A percentile compares a stretch with the other conserved stretches of the same genome.
Evolutionary conservation across 805 yeast genomes (phyloP).

Genomic region (Tetrapisispora pingtungensis): DNA sequence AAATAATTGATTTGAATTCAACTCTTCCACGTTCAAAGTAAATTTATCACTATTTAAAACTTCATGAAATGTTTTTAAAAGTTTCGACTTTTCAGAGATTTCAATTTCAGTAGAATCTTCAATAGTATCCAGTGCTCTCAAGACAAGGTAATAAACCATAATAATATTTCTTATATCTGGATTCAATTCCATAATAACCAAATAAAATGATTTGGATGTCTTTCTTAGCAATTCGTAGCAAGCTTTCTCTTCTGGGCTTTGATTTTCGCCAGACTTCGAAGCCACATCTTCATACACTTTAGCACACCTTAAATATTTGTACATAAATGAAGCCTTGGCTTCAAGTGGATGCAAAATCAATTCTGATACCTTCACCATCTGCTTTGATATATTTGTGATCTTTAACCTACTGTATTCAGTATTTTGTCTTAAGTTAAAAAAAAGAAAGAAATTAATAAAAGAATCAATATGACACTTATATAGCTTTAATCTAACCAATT

Average conservation of each 20-base stretch:
- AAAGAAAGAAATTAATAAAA: no score
- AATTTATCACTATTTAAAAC: constrained; percentile 56
- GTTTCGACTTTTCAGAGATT: constrained; percentile 59
- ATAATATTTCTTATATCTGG: constrained; percentile 79
- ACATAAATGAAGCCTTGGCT: constrained; percentile 54
- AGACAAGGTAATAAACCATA: constrained; percentile 72
- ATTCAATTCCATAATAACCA: constrained; percentile 82
- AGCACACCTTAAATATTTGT: constrained; percentile 39
- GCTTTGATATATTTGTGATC: no score
- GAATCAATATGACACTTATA: no score
- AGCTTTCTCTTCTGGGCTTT: constrained; percentile 1
- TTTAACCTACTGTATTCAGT: not conserved
- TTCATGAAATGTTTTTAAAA: constrained; percentile 57
- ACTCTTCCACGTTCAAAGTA: constrained; percentile 68
- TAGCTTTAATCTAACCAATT: no score
- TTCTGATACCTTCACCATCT: constrained; percentile 54
- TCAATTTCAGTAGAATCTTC: constrained; percentile 92
- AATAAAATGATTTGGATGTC: constrained; percentile 89
- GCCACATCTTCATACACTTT: constrained; percentile 33
- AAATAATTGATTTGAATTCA: constrained; percentile 50
- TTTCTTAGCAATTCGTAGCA: constrained; percentile 58
- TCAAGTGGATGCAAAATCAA: constrained; percentile 63
- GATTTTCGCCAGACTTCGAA: not conserved
- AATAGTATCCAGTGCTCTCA: constrained; percentile 88
- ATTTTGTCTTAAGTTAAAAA: no score